These are phyloP conservation scores for Jacaranda copaia DNA, from an alignment of 257 asterid genomes.

Conservation along the genomic window DNA sequence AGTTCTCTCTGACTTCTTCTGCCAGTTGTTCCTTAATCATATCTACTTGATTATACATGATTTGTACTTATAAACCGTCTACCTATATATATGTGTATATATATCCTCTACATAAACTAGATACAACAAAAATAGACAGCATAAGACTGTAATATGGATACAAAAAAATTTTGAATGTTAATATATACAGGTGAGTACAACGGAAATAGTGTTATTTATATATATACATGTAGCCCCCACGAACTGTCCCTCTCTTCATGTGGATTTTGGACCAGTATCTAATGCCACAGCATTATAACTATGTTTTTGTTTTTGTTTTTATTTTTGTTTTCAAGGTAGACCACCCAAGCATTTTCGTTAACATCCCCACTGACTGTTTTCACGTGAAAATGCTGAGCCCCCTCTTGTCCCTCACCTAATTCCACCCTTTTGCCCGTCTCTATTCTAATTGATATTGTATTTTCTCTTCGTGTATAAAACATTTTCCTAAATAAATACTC, in stretches of 20 bases:
- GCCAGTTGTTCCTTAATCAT: conserved; percentile 35
- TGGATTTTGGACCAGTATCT: conserved; percentile 22
- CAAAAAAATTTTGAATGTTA: not conserved
- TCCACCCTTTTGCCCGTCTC: not conserved
- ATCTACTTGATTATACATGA: conserved; percentile 32
- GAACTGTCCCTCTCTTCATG: conserved; percentile 50
- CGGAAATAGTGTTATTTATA: not conserved
- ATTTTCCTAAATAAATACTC: too few species aligned
- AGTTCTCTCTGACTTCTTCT: conserved; percentile 22
- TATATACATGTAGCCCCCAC: conserved; percentile 15
- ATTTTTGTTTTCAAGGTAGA: conserved; percentile 32
- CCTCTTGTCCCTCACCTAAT: conserved; percentile 46
- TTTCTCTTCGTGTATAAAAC: too few species aligned
- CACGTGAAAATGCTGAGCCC: conserved; percentile 60
- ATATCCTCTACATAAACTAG: not conserved
- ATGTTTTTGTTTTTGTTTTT: conserved; percentile 27
- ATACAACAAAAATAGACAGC: conserved; percentile 15
- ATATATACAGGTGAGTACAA: not conserved
- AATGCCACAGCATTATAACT: conserved; percentile 31
- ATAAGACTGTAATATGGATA: not conserved
- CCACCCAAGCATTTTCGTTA: conserved; percentile 29
- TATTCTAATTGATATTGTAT: too few species aligned
- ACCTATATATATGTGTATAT: too few species aligned
- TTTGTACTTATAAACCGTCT: not conserved
- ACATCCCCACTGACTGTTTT: conserved; percentile 47